Percentiles rank a stretch among this genome's conserved stretches.
Conservation (phyloP, 148 eudicot genomes). For the Rhododendron henanense region DNA sequence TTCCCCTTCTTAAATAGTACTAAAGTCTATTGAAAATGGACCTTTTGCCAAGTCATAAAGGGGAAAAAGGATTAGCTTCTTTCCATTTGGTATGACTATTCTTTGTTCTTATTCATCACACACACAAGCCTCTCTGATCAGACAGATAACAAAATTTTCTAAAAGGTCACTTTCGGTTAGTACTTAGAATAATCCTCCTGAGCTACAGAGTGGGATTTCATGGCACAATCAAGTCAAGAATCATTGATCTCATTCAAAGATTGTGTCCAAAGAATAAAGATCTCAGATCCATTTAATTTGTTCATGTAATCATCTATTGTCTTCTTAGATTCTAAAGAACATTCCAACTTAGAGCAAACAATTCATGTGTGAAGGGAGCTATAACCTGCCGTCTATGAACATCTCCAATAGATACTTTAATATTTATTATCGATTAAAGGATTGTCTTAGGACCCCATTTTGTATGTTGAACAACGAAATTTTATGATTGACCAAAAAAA, state of each 20-base stretch:
- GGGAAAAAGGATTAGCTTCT: slow-evolving; percentile 1
- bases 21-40: background rate
- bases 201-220: background rate
- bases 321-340: background rate
- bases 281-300: background rate
- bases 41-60: slow-evolving; percentile 9
- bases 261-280: background rate
- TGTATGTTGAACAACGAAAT: too few species aligned
- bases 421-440: background rate
- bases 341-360: too few species aligned
- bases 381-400: background rate
- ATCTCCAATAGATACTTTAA: background rate
- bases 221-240: background rate
- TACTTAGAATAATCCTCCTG: slow-evolving; percentile 4
- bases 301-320: background rate
- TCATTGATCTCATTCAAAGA: background rate
- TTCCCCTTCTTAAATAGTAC: background rate
- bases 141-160: background rate
- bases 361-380: background rate
- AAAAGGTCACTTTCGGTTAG: slow-evolving; percentile 17
- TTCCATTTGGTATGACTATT: background rate
- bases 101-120: slow-evolving; percentile 8
- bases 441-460: too few species aligned
- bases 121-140: background rate
- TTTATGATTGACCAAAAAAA: too few species aligned